A percentile compares a stretch with the other conserved stretches of the same genome.
phyloP scores from a whole-genome alignment of 306 rosid species.

The Astragalus membranaceus region DNA sequence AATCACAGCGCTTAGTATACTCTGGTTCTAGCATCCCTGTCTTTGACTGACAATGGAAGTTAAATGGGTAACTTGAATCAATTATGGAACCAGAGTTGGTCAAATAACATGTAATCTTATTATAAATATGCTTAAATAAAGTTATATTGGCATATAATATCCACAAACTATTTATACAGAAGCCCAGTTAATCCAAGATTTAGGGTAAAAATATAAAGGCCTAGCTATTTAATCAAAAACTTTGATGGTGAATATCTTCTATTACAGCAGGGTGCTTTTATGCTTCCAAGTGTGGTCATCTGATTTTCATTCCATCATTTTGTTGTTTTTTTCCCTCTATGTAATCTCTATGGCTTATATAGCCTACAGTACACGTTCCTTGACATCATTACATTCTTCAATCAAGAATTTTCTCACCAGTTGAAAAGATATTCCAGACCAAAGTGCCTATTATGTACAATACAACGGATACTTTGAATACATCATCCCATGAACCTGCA shows the following conservation, averaged over 20 bases:
- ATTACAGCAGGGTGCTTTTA: conserved; percentile 15
- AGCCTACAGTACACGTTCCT: conserved; percentile 3
- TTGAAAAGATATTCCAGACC: conserved; percentile 78
- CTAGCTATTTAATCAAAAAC: conserved; percentile 29
- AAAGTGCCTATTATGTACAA: conserved; percentile 75
- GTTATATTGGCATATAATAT: conserved; percentile 30
- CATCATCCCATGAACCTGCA: conserved; percentile 95
- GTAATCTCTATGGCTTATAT: neutral
- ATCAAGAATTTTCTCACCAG: conserved; percentile 82
- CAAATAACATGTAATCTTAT: conserved; percentile 12
- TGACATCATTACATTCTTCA: conserved; percentile 23
- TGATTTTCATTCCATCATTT: conserved; percentile 21
- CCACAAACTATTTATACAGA: conserved; percentile 27
- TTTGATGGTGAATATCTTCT: conserved; percentile 13
- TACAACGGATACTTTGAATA: conserved; percentile 78
- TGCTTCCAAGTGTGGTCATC: conserved; percentile 16
- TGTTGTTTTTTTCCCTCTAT: neutral
- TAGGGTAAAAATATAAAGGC: conserved; percentile 17
- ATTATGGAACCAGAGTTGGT: neutral
- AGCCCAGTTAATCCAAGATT: conserved; percentile 30
- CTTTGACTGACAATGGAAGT: neutral
- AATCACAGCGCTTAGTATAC: neutral
- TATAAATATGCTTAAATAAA: conserved; percentile 3
- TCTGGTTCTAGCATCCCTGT: neutral
- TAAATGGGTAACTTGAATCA: neutral